Evolutionary conservation across 257 asterid species (phyloP), one percentile per base, ranked within the genome.

Genomic region (Solanum pinnatisectum): DNA sequence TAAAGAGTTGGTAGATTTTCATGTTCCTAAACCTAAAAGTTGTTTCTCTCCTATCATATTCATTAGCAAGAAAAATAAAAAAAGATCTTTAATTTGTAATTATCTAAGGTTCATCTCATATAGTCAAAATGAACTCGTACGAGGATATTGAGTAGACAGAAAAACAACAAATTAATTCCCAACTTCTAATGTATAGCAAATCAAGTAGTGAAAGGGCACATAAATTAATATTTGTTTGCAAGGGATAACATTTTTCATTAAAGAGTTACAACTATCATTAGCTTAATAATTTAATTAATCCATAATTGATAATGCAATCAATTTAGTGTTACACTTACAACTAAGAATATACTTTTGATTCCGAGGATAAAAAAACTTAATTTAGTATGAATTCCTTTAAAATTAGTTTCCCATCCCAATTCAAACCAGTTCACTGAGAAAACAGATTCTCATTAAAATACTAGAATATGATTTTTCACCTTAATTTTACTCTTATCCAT

Each of bases 91-190:
- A 52, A 30, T 13, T 39, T 14, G 7, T 76, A 39, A 10, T 8
- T 70, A 30, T 70, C 3, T 13, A 4, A 30, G n/a, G n/a, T n/a
- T n/a, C n/a, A n/a, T n/a, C n/a, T 30, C 30, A 30, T 30, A 30
- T 30, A n/a, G n/a, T n/a, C n/a, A 30, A 30, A 30, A 30, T 30
- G 30, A 30, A 30, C 1, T 30, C 30, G 30, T 30, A 30, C 1
- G 20, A 46, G 2, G 0, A 46, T 46, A 1, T 13, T 0, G 3
- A 52, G 20, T 6, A 18, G n/a, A 18, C 1, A 3, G 1, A 56
- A 56, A 56, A 56, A 56, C 0, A 56, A 56, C 4, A 16, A 49
- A 49, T 5, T 49, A 49, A 40, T 60, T 22, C 30, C 68, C 27
- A 33, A 8, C 27, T 72, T 72, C 71, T 63, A n/a, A 23, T 65